Base-by-base conservation (phyloP, 257 asterid species). In the Gynochthodes officinalis region DNA sequence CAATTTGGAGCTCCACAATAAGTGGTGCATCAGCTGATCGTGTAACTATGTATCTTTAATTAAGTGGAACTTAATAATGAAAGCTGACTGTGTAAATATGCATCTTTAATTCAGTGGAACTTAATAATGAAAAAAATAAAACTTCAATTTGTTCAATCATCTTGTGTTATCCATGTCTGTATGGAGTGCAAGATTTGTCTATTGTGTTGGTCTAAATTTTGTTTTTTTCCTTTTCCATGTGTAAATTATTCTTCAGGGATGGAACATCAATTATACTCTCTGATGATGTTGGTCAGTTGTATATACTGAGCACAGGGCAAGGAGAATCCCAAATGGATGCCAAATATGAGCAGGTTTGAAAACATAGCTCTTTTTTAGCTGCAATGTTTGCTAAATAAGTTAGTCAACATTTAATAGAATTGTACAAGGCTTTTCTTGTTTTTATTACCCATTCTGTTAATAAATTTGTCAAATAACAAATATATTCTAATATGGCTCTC, bases 231-330 rank as follows among this genome's bases (percentile, higher is more conserved):
- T 53, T 18, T 39, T 27, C 19, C 25, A 0, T 69, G 32, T 57
- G n/a, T 2, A 64, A 66, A 65, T 55, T 71, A 53, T 76, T 73
- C 79, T 84, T 73, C 89, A 94, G 98, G 75, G 98, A 94, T 83
- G 98, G 98, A 72, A 91, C 98, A 49, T 94, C 98, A 53, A 94
- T 94, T 75, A 86, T 94, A 79, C 96, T 94, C 72, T 94, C 98
- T 63, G 98, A 94, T 80, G 93, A 94, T 73, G 98, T 91, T 59
- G 98, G 98, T 25, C 97, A 94, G 72, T 75, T 94, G 59, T 89
- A 94, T 75, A 89, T 88, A 79, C 78, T 94, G 82, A 94, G 79
- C 82, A 91, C 97, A 14, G 98, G 98, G 58, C 93, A 91, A 85
- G 98, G 98, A 79, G 98, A 94, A 83, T 86, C 92, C 75, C 97